A percentile compares a stretch with the other conserved stretches of the same genome.
Evolutionary conservation across 1,284 basidiomycete genomes (phyloP).

Genomic region (Tilletiaria anomala): DNA sequence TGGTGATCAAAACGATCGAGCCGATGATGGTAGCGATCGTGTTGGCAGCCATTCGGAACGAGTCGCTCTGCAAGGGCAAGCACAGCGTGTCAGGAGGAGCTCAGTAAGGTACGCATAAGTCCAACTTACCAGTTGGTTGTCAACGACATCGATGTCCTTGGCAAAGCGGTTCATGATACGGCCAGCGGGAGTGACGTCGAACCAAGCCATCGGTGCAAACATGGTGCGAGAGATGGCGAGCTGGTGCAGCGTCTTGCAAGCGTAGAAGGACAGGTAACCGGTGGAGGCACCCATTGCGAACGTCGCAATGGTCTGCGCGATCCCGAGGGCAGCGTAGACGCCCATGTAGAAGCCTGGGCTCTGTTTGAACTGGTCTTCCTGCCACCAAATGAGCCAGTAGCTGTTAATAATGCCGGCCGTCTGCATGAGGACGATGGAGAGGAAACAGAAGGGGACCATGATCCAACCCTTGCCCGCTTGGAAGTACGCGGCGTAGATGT

Average conservation of each 20-base stretch:
- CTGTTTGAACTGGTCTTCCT: constrained; percentile 47
- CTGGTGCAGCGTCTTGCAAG: constrained; percentile 50
- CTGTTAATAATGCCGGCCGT: constrained; percentile 43
- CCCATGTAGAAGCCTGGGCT: constrained; percentile 53
- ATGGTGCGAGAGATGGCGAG: constrained; percentile 49
- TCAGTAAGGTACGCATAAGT: too few relatives aligned
- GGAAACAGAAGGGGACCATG: constrained; percentile 50
- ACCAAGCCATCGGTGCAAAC: constrained; percentile 58
- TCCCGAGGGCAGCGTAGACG: constrained; percentile 55
- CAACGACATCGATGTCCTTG: constrained; percentile 69
- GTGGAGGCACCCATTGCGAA: constrained; percentile 50
- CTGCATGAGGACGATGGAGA: constrained; percentile 54
- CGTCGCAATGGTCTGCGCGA: constrained; percentile 50
- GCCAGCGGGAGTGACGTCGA: constrained; percentile 69
- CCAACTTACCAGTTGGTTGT: constrained; percentile 48
- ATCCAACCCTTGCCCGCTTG: constrained; percentile 50
- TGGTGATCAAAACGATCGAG: constrained; percentile 53
- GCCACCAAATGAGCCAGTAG: constrained; percentile 43
- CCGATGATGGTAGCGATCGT: constrained; percentile 44
- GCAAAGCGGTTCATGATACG: constrained; percentile 65
- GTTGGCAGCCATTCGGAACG: constrained; percentile 30
- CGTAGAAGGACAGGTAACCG: constrained; percentile 55
- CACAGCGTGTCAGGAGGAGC: too few relatives aligned
- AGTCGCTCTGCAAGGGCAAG: constrained; percentile 9
- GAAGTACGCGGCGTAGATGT: constrained; percentile 56